Evolutionary conservation across 2,329 filamentous ascomycete genomes (phyloP).

Genomic region (Stagonosporopsis rhizophila): DNA sequence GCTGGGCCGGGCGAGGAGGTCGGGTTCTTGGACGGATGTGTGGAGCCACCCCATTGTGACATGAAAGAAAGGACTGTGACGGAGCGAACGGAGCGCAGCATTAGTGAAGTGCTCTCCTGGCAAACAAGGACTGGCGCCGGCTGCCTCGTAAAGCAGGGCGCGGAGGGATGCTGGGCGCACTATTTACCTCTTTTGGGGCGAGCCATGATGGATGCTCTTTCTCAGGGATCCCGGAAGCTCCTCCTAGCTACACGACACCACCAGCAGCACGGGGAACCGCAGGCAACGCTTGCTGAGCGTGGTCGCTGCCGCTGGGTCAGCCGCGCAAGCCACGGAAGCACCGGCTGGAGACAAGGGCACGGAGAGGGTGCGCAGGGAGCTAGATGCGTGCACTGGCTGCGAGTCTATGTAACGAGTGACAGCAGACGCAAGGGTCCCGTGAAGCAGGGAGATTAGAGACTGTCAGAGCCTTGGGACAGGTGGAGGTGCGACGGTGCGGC

Average conservation of each 20-base stretch:
- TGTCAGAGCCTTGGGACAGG: conserved; percentile 6
- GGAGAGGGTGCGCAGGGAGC: conserved; percentile 6
- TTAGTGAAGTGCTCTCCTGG: conserved; percentile 31
- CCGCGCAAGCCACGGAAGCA: conserved; percentile 41
- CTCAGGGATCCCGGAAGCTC: conserved; percentile 21
- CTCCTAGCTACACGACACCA: conserved; percentile 17
- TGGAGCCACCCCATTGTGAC: conserved; percentile 71
- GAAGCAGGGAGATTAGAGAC: conserved; percentile 11
- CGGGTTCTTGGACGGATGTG: conserved; percentile 43
- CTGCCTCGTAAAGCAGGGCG: conserved; percentile 16
- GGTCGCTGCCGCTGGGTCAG: conserved; percentile 27
- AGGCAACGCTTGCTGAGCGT: conserved; percentile 27
- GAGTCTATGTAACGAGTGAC: conserved; percentile 34
- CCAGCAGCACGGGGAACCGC: conserved; percentile 16
- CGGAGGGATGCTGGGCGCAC: conserved; percentile 6
- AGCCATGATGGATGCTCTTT: conserved; percentile 38
- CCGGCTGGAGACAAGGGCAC: conserved; percentile 30
- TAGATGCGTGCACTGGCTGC: conserved; percentile 4
- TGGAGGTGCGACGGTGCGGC: conserved; percentile 10
- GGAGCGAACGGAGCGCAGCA: conserved; percentile 33
- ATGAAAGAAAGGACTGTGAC: conserved; percentile 83
- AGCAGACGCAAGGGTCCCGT: conserved; percentile 21
- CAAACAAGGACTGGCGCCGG: conserved; percentile 7
- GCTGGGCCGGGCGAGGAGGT: conserved; percentile 42
- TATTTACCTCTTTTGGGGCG: conserved; percentile 48